Percentiles rank a stretch among this genome's conserved stretches.
These are phyloP conservation scores for Stagonosporopsis cucurbitacearum DNA, from an alignment of 2,329 filamentous ascomycete genomes.

Conservation along the genomic window DNA sequence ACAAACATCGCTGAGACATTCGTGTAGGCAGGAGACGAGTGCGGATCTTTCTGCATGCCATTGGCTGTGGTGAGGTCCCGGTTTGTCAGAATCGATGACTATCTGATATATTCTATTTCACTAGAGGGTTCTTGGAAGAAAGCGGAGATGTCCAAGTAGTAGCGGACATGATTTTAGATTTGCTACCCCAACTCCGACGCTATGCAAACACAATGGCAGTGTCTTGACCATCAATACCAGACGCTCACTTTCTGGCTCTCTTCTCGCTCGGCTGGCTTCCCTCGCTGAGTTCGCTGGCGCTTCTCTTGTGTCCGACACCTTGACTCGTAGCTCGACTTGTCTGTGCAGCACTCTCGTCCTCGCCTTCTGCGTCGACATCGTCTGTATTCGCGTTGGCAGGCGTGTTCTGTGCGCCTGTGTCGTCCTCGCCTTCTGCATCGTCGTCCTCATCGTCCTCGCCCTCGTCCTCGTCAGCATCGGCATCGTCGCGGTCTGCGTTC, in stretches of 20 bases:
- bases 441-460: slow-evolving; percentile 32
- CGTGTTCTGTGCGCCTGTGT: slow-evolving; percentile 13
- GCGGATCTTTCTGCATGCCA: no score
- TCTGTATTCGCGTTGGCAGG: slow-evolving; percentile 18
- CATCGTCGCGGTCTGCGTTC: slow-evolving; percentile 24
- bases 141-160: no score
- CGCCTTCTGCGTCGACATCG: slow-evolving; percentile 42
- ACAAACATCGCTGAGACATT: no score
- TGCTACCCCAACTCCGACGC: slow-evolving; percentile 1
- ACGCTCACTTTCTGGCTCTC: slow-evolving; percentile 38
- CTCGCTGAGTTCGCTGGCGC: slow-evolving; percentile 79
- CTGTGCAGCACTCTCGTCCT: slow-evolving; percentile 41
- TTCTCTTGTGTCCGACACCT: slow-evolving; percentile 69
- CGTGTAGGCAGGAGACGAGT: no score
- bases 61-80: no score
- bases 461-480: slow-evolving; percentile 40
- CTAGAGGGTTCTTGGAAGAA: not conserved
- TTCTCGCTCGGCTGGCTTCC: slow-evolving; percentile 44
- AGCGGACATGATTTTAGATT: not conserved
- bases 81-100: no score
- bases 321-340: slow-evolving; percentile 37
- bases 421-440: slow-evolving; percentile 34
- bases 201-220: not conserved
- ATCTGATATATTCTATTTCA: not conserved
- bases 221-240: not conserved